A percentile compares a stretch with the other conserved stretches of the same genome.
These are phyloP conservation scores for Protomyces arabidopsidicola DNA, from an alignment of 1,139 yeast species.

Conservation along the genomic window DNA sequence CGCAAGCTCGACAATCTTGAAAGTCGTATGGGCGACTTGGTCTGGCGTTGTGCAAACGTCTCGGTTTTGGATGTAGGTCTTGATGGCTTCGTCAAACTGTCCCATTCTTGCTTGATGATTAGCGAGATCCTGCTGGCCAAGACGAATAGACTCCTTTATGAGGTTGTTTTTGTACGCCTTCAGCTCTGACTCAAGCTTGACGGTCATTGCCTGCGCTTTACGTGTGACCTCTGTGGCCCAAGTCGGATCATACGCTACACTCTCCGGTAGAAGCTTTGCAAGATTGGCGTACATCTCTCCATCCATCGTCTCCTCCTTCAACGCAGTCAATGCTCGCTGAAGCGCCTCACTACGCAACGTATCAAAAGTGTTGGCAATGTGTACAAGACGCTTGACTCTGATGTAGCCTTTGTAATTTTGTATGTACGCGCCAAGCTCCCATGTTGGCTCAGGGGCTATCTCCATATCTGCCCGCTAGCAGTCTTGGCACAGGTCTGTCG, in stretches of 20 bases:
- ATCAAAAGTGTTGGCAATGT: constrained; percentile 32
- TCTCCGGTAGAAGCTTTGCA: constrained; percentile 14
- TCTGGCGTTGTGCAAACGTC: constrained; percentile 34
- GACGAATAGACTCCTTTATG: constrained; percentile 34
- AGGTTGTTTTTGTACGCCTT: constrained; percentile 33
- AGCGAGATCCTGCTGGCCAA: constrained; percentile 33
- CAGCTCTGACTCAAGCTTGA: constrained; percentile 32
- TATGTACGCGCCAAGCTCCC: constrained; percentile 26
- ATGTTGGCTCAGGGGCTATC: not conserved
- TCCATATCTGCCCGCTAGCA: not conserved
- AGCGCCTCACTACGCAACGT: constrained; percentile 29
- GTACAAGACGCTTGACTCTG: constrained; percentile 31
- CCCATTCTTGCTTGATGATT: constrained; percentile 31
- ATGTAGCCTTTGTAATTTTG: constrained; percentile 27
- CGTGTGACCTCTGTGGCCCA: constrained; percentile 29
- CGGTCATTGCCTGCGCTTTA: constrained; percentile 24
- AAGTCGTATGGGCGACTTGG: constrained; percentile 30
- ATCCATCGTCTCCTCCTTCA: constrained; percentile 30
- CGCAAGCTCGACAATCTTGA: constrained; percentile 31
- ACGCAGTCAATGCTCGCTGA: constrained; percentile 28
- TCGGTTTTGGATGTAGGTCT: constrained; percentile 29
- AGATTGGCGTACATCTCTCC: constrained; percentile 29
- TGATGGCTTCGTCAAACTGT: constrained; percentile 30
- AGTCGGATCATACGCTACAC: constrained; percentile 14
- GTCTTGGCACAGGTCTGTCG: not conserved